phyloP scores from a whole-genome alignment of 2,329 filamentous ascomycete genomes.

The Incumbomyces lentus region DNA sequence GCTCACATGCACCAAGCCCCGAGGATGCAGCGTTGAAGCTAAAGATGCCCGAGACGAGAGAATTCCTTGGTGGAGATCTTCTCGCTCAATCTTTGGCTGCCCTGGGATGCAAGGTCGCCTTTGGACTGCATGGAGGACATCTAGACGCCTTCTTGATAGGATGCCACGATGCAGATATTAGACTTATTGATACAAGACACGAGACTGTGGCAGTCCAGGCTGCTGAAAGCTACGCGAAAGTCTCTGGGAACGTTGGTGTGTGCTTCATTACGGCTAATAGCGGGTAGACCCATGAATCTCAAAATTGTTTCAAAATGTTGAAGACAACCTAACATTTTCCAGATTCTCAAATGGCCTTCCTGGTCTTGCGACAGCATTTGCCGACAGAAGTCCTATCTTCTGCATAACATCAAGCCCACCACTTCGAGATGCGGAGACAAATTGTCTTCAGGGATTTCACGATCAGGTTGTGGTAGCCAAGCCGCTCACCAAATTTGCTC shows the following conservation, averaged over 20 bases:
- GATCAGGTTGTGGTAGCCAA: slow-evolving; percentile 37
- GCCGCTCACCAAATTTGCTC: slow-evolving; percentile 37
- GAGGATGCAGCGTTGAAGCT: slow-evolving; percentile 10
- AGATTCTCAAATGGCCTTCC: slow-evolving; percentile 39
- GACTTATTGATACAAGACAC: slow-evolving; percentile 37
- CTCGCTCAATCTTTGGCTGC: slow-evolving; percentile 35
- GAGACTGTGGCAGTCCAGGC: slow-evolving; percentile 40
- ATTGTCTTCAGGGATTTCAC: slow-evolving; percentile 37
- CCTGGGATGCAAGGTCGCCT: slow-evolving; percentile 34
- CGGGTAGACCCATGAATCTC: slow-evolving; percentile 24
- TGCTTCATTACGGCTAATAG: slow-evolving; percentile 41
- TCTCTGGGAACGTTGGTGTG: slow-evolving; percentile 35
- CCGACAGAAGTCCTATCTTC: slow-evolving; percentile 36
- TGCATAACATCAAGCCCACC: slow-evolving; percentile 37
- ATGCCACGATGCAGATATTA: slow-evolving; percentile 31
- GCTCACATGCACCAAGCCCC: background rate
- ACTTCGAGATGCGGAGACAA: slow-evolving; percentile 36
- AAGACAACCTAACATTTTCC: background rate
- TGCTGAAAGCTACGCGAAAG: slow-evolving; percentile 37
- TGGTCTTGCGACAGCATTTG: slow-evolving; percentile 37
- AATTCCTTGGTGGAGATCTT: slow-evolving; percentile 37
- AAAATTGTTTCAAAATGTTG: slow-evolving; percentile 16
- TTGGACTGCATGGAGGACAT: slow-evolving; percentile 40
- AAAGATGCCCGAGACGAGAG: slow-evolving; percentile 26
- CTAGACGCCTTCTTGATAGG: slow-evolving; percentile 40